Percentiles rank a stretch among this genome's conserved stretches.
Evolutionary conservation across 371 early-diverging fungal genomes (phyloP).

Genomic region (Cokeromyces recurvatus): DNA sequence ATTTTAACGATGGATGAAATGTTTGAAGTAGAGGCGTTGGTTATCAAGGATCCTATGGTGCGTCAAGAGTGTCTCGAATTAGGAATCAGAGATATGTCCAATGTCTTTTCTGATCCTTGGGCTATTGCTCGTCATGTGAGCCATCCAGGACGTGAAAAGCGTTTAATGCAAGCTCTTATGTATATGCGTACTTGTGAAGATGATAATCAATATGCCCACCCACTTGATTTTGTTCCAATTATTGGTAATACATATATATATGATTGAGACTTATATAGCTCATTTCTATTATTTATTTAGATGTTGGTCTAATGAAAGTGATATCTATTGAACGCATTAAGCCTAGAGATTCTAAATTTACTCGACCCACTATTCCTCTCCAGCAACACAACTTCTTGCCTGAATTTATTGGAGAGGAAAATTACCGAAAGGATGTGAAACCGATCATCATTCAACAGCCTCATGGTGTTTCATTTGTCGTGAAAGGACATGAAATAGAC

Average conservation of each 20-base stretch:
- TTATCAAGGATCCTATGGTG: constrained; percentile 36
- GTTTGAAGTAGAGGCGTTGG: constrained; percentile 43
- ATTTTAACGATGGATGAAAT: constrained; percentile 49
- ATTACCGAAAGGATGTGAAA: constrained; percentile 46
- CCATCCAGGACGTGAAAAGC: constrained; percentile 36
- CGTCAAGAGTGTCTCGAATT: constrained; percentile 39
- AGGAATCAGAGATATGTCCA: constrained; percentile 46
- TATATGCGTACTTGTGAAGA: constrained; percentile 50
- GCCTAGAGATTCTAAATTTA: constrained; percentile 42
- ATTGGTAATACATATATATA: constrained; percentile 25
- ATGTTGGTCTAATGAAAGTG: constrained; percentile 40
- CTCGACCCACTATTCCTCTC: constrained; percentile 44
- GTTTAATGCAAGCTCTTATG: constrained; percentile 50
- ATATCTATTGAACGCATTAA: constrained; percentile 42
- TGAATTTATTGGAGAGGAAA: constrained; percentile 44
- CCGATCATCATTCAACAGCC: constrained; percentile 52
- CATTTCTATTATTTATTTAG: constrained; percentile 6
- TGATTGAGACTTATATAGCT: too few relatives aligned
- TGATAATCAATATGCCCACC: constrained; percentile 53
- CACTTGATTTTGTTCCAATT: constrained; percentile 50
- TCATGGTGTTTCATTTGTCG: constrained; percentile 48
- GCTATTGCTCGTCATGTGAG: constrained; percentile 45
- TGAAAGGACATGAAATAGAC: constrained; percentile 45
- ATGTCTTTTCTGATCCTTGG: constrained; percentile 47
- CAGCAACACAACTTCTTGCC: constrained; percentile 48